Evolutionary conservation across 208 protist species (phyloP).

Genomic region (Spongospora subterranea): DNA sequence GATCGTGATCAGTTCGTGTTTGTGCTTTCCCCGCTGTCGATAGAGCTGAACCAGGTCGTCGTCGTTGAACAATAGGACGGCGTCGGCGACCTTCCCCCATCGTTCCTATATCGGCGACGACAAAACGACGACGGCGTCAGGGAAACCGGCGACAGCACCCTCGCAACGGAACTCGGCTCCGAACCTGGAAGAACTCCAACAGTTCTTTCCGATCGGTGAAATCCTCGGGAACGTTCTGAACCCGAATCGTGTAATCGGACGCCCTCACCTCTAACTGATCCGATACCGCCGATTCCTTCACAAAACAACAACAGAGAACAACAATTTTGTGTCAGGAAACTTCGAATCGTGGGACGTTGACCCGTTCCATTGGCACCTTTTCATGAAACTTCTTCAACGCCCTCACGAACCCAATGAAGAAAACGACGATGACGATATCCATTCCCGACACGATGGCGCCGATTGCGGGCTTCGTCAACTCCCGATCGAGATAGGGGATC

Average conservation of each 20-base stretch:
- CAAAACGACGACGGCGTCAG: too few relatives aligned
- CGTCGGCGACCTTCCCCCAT: conserved; percentile 55
- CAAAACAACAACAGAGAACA: background rate
- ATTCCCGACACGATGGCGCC: background rate
- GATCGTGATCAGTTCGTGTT: background rate
- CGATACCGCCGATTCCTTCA: background rate
- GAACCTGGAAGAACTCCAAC: conserved; percentile 34
- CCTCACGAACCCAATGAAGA: background rate
- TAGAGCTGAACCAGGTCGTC: conserved; percentile 38
- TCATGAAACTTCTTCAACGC: background rate
- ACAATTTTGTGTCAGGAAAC: too few relatives aligned
- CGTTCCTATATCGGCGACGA: background rate
- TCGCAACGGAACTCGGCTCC: background rate
- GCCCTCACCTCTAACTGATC: background rate
- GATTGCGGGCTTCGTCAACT: background rate
- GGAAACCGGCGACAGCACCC: too few relatives aligned
- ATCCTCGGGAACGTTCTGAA: conserved; percentile 9
- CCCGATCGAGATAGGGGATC: background rate
- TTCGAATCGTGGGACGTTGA: too few relatives aligned
- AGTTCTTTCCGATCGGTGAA: conserved; percentile 36
- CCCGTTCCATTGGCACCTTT: too few relatives aligned
- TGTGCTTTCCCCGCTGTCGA: background rate
- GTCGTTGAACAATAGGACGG: conserved; percentile 16
- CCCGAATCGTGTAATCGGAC: conserved; percentile 39
- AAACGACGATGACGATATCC: background rate